phyloP scores from a whole-genome alignment of 257 asterid genomes.

The Jasminum sambac region DNA sequence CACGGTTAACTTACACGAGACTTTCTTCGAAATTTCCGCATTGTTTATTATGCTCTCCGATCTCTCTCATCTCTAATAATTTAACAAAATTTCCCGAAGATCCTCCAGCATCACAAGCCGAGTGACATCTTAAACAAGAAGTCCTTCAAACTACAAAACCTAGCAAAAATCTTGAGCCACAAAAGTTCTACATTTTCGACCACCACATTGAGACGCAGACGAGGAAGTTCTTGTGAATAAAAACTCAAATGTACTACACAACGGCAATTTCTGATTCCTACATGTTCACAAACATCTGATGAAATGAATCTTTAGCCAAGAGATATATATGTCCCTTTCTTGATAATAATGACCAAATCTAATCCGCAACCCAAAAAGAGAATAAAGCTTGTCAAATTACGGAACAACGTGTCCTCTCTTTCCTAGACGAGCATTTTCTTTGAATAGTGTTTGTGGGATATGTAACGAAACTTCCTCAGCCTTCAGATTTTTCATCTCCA shows the following conservation, averaged over 20 bases:
- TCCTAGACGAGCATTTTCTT: neutral
- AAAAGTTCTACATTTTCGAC: neutral
- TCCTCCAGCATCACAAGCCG: no score
- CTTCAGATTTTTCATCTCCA: slow-evolving; percentile 33
- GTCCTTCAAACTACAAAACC: no score
- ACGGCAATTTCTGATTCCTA: neutral
- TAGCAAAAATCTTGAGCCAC: neutral
- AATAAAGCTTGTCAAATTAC: neutral
- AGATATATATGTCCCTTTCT: neutral
- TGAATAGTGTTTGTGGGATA: neutral
- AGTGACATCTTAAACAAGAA: no score
- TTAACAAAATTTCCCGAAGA: no score
- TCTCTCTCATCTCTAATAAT: no score
- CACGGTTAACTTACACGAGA: no score
- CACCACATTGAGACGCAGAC: neutral
- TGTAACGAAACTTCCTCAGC: slow-evolving; percentile 20
- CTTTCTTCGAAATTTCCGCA: no score
- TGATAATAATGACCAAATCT: neutral
- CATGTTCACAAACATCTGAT: neutral
- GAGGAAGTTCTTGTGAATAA: neutral
- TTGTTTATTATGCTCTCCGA: no score
- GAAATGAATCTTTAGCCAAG: neutral
- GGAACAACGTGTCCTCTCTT: neutral
- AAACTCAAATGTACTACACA: neutral
- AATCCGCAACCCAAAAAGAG: neutral